These are phyloP conservation scores for Hirsutella thompsonii DNA, from an alignment of 2,329 filamentous ascomycete species.

Conservation along the genomic window DNA sequence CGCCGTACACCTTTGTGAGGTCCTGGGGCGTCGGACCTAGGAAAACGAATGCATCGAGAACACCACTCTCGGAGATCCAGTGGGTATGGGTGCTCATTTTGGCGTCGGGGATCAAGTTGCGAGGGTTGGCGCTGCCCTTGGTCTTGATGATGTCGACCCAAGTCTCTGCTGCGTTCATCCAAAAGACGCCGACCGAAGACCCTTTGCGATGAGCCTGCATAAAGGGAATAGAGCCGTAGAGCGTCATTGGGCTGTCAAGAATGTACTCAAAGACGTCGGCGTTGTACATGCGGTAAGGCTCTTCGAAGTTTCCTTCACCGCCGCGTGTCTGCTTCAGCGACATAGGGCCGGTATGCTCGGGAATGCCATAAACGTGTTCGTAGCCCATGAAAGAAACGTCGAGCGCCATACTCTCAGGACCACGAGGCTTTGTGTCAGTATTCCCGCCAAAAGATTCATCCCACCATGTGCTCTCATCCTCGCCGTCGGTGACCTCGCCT, in stretches of 20 bases:
- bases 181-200: slow-evolving; percentile 91
- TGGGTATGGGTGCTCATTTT: slow-evolving; percentile 78
- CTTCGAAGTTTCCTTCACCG: slow-evolving; percentile 68
- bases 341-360: slow-evolving; percentile 79
- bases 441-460: slow-evolving; percentile 93
- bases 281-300: slow-evolving; percentile 94
- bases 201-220: slow-evolving; percentile 95
- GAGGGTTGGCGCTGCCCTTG: slow-evolving; percentile 59
- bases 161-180: slow-evolving; percentile 93
- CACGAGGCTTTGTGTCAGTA: slow-evolving; percentile 88
- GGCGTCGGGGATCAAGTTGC: slow-evolving; percentile 56
- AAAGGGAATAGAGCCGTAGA: slow-evolving; percentile 94
- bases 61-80: slow-evolving; percentile 88
- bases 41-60: slow-evolving; percentile 89
- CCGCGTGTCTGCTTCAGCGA: slow-evolving; percentile 86
- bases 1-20: slow-evolving; percentile 68
- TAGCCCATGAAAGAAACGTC: slow-evolving; percentile 91
- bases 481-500: slow-evolving; percentile 32
- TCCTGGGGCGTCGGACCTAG: slow-evolving; percentile 78
- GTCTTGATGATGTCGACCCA: slow-evolving; percentile 91
- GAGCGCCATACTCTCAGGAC: slow-evolving; percentile 80
- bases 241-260: slow-evolving; percentile 92
- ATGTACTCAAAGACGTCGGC: slow-evolving; percentile 97
- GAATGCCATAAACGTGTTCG: slow-evolving; percentile 85
- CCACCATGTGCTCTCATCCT: slow-evolving; percentile 92